Evolutionary conservation across 768 basidiomycete species (phyloP).

Genomic region (Lactarius evosmus): DNA sequence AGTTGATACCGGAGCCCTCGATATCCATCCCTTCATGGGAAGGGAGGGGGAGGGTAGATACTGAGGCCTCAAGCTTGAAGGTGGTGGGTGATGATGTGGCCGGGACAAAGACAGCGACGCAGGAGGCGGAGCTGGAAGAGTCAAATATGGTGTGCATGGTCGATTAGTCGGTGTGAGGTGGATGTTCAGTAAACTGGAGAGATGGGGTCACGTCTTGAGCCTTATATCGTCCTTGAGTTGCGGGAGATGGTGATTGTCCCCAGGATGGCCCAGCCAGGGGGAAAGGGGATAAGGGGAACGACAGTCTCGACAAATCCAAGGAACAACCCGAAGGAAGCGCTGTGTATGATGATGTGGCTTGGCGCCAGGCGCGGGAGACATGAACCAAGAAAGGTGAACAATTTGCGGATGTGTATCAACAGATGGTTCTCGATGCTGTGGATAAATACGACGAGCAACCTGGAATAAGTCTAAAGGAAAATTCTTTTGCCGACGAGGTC

Average conservation of each 20-base stretch:
- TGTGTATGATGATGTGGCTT: not conserved
- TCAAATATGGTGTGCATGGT: constrained; percentile 15
- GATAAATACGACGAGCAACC: not conserved
- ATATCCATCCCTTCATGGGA: constrained; percentile 30
- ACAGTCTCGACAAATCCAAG: constrained; percentile 10
- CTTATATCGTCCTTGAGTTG: constrained; percentile 12
- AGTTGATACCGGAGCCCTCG: constrained; percentile 38
- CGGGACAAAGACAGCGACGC: constrained; percentile 8
- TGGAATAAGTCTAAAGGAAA: not conserved
- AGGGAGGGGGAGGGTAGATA: not conserved
- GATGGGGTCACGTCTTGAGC: not conserved
- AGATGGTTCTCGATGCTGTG: no score
- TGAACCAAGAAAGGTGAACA: no score
- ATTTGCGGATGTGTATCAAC: no score
- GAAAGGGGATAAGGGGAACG: constrained; percentile 5
- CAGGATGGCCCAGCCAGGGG: constrained; percentile 6
- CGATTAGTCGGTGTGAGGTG: not conserved
- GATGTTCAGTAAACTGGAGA: constrained; percentile 10
- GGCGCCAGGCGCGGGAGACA: constrained; percentile 3
- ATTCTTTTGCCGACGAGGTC: not conserved
- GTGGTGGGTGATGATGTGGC: constrained; percentile 27
- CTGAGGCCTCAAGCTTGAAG: constrained; percentile 11
- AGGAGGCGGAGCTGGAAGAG: not conserved
- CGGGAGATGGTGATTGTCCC: constrained; percentile 14
- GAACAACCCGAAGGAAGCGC: constrained; percentile 15